Conservation (phyloP, 768 basidiomycete species). For the Pulveroboletus sp. region DNA sequence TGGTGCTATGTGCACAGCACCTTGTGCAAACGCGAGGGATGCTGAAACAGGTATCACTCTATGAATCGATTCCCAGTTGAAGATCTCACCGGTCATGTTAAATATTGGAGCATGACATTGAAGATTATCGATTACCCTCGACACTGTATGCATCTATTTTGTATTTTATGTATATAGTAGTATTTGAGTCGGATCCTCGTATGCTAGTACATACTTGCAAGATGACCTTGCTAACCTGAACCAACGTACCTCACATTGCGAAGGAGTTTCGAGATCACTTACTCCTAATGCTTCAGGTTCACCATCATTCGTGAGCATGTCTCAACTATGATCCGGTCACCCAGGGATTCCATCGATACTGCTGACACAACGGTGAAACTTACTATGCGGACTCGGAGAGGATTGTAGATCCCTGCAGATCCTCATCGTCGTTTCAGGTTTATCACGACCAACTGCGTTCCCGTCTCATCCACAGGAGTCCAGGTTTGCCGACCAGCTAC, state of each 20-base stretch:
- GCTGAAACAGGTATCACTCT: conserved; percentile 31
- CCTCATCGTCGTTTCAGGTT: conserved; percentile 19
- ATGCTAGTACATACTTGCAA: too few species aligned
- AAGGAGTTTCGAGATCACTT: conserved; percentile 3
- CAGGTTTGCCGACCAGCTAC: conserved; percentile 2
- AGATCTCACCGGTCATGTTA: conserved; percentile 18
- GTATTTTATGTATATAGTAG: not conserved
- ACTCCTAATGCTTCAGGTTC: not conserved
- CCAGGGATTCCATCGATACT: conserved; percentile 8
- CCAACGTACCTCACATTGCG: conserved; percentile 18
- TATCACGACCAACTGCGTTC: conserved; percentile 17
- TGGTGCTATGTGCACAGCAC: conserved; percentile 5
- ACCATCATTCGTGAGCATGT: conserved; percentile 14
- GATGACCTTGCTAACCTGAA: conserved; percentile 7
- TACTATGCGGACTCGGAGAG: conserved; percentile 3
- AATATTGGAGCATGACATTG: conserved; percentile 25
- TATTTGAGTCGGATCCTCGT: not conserved
- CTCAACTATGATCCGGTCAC: conserved; percentile 20
- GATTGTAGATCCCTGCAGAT: conserved; percentile 22
- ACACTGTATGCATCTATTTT: not conserved
- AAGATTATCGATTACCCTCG: conserved; percentile 13
- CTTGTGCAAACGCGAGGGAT: conserved; percentile 11
- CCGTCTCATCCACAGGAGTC: conserved; percentile 20
- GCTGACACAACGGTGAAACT: conserved; percentile 12
- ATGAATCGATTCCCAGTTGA: conserved; percentile 25